phyloP scores from a whole-genome alignment of 345 rosid species.

The Durio zibethinus region DNA sequence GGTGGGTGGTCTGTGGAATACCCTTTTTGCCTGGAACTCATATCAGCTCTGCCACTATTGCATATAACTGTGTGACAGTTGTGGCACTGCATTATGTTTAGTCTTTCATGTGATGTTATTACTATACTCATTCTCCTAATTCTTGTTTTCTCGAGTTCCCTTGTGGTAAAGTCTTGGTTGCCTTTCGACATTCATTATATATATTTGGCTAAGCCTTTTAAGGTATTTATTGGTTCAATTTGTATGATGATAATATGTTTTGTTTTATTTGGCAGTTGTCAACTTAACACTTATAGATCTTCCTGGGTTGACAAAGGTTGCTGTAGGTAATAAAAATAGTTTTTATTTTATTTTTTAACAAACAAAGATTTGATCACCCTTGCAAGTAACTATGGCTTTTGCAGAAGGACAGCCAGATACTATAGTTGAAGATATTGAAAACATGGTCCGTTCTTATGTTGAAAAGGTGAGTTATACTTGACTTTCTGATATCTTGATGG shows the following conservation, averaged over 20 bases:
- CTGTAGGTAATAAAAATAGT: conserved; percentile 70
- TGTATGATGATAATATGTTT: conserved; percentile 8
- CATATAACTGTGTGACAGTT: neutral
- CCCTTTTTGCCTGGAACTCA: neutral
- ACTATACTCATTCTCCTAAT: neutral
- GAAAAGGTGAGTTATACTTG: conserved; percentile 70
- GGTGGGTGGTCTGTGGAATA: neutral
- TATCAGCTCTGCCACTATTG: neutral
- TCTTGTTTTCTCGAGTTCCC: neutral
- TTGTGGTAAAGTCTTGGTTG: neutral
- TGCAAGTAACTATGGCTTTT: conserved; percentile 24
- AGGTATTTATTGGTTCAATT: conserved; percentile 9
- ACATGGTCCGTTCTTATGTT: conserved; percentile 98
- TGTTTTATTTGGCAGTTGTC: conserved; percentile 63
- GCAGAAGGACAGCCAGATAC: conserved; percentile 91
- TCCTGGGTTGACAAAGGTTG: conserved; percentile 99
- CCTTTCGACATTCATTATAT: neutral
- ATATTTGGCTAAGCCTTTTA: neutral
- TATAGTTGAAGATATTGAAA: conserved; percentile 93
- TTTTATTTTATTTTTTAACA: conserved; percentile 2
- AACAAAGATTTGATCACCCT: conserved; percentile 5
- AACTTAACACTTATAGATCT: conserved; percentile 96
- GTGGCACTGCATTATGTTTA: neutral
- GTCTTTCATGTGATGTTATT: neutral
- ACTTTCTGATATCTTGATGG: conserved; percentile 15